Percentiles rank a stretch among this genome's conserved stretches.
Conservation (phyloP, 2,329 filamentous ascomycete species). For the Periconia sp. region DNA sequence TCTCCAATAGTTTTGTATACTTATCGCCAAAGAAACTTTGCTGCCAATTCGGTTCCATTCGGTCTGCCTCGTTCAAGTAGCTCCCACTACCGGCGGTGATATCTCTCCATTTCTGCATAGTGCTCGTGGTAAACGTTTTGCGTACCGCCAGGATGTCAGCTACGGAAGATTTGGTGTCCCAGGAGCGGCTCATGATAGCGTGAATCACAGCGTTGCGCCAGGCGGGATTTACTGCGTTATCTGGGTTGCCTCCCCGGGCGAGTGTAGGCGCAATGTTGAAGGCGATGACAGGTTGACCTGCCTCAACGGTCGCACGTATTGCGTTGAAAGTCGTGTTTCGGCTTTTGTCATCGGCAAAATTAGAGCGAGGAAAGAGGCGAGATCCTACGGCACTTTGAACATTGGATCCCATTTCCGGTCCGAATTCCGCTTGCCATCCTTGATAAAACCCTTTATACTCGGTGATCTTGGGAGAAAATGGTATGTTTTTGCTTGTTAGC, state of each 20-base stretch:
- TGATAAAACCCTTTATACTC: constrained; percentile 28
- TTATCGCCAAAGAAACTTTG: constrained; percentile 40
- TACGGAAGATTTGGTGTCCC: constrained; percentile 7
- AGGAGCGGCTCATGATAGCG: constrained; percentile 17
- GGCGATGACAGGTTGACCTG: constrained; percentile 20
- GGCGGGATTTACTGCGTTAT: constrained; percentile 30
- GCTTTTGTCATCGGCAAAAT: constrained; percentile 24
- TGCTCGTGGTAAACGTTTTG: constrained; percentile 20
- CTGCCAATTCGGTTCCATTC: constrained; percentile 39
- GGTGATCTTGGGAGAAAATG: constrained; percentile 33
- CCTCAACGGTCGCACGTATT: constrained; percentile 20
- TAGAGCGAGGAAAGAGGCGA: constrained; percentile 30
- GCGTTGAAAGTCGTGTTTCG: constrained; percentile 29
- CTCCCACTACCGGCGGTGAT: constrained; percentile 25
- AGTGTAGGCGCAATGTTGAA: constrained; percentile 24
- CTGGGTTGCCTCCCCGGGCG: constrained; percentile 18
- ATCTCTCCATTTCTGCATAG: constrained; percentile 28
- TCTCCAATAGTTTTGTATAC: constrained; percentile 17
- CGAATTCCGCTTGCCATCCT: constrained; percentile 33
- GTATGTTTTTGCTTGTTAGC: constrained; percentile 22
- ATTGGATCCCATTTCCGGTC: constrained; percentile 18
- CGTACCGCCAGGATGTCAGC: constrained; percentile 14
- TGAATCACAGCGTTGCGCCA: constrained; percentile 27
- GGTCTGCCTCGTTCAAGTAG: constrained; percentile 41
- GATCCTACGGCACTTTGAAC: constrained; percentile 14